These are phyloP conservation scores for Blastomyces parvus DNA, from an alignment of 2,329 filamentous ascomycete species.

Conservation along the genomic window DNA sequence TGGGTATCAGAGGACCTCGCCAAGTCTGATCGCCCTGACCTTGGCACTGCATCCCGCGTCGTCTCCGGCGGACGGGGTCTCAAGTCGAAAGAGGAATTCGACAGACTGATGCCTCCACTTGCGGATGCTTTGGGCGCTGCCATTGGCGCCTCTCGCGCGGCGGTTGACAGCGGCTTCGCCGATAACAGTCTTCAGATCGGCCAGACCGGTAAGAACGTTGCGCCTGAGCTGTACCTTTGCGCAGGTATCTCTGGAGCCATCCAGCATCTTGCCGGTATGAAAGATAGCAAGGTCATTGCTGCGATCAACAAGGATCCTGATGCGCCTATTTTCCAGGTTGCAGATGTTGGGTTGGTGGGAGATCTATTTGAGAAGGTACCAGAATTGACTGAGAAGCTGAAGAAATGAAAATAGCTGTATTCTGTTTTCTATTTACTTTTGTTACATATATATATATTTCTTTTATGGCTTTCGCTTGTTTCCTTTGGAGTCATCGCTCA, in stretches of 20 bases:
- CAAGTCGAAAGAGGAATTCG: slow-evolving; percentile 97
- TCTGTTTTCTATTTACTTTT: background rate
- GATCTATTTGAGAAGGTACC: slow-evolving; percentile 94
- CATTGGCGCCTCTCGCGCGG: slow-evolving; percentile 86
- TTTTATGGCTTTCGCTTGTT: background rate
- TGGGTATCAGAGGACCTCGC: slow-evolving; percentile 92
- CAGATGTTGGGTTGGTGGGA: slow-evolving; percentile 88
- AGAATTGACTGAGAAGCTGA: slow-evolving; percentile 91
- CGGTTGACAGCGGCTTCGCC: slow-evolving; percentile 93
- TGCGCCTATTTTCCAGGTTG: slow-evolving; percentile 96
- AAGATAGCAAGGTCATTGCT: slow-evolving; percentile 98
- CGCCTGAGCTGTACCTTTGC: slow-evolving; percentile 87
- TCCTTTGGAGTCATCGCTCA: background rate
- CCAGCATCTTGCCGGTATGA: slow-evolving; percentile 98
- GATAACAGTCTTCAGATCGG: slow-evolving; percentile 98
- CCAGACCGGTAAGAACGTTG: slow-evolving; percentile 97
- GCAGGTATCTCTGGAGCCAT: slow-evolving; percentile 96
- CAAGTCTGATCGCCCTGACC: slow-evolving; percentile 87
- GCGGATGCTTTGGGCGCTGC: slow-evolving; percentile 91
- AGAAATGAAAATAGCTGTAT: slow-evolving; percentile 34
- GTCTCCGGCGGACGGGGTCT: slow-evolving; percentile 90
- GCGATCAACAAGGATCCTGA: slow-evolving; percentile 97
- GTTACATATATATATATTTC: background rate
- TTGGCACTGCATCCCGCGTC: slow-evolving; percentile 78
- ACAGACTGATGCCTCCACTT: slow-evolving; percentile 80